Evolutionary conservation across 2,329 filamentous ascomycete species (phyloP), one percentile per base, ranked within the genome.

Genomic region (Fusarium secorum): DNA sequence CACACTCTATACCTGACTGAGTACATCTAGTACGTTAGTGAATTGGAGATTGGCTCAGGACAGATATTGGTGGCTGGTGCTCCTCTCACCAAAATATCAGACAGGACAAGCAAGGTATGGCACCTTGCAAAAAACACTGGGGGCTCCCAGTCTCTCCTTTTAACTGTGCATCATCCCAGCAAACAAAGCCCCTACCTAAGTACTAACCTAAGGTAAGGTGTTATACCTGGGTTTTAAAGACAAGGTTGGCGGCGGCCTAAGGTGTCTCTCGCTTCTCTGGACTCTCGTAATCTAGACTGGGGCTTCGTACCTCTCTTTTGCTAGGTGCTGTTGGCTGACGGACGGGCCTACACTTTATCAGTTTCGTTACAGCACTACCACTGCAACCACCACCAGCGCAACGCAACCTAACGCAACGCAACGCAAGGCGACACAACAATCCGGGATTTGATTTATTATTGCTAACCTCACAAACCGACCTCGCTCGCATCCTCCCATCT

Each of bases 181-280:
- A 57, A 36, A 17, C 35, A 52, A 35, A 52, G 24, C 22, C 22
- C 32, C 22, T 52, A 36, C 22, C 18, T 20, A 11, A 48, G 28
- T 28, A 36, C n/a, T n/a, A n/a, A n/a, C 11, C 10, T 44, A 20
- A 44, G 22, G 42, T 28, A 18, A 28, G 46, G 28, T 33, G 17
- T 24, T 33, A 33, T 52, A 70, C 68, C 66, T 53, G 71, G 64
- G 54, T 56, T 56, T 67, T 64, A 38, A 57, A 51, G 55, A 61
- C 64, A 46, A 72, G 68, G 66, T 72, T 61, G 70, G 56, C 63
- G 61, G 64, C 53, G 49, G 70, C 70, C 70, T 65, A 71, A 72
- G 66, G 56, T 36, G 59, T 62, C 65, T 65, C 59, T 69, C 58
- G 62, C 46, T 71, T 55, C 44, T 62, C 57, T 67, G 53, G 52